Evolutionary conservation across 441 rosid species (phyloP), one percentile per base, ranked within the genome.

Genomic region (Breynia disticha): DNA sequence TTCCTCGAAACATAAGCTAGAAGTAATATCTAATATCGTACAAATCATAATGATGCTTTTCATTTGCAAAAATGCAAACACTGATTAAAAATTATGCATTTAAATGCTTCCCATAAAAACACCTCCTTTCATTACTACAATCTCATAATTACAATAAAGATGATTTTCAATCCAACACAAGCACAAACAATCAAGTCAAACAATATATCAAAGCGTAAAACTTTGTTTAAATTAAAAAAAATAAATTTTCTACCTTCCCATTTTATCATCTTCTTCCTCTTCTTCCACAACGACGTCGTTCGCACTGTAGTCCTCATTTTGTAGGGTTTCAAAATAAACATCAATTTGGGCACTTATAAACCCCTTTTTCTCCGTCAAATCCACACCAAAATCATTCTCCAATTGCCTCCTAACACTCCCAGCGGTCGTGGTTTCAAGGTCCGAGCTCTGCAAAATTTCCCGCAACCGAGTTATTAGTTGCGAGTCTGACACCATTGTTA

Each of bases 321-420:
- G 28, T 59, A 67, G 79, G 63, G 61, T 59, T 62, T 76, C 78
- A 17, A 81, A 72, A 64, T 68, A 82, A 41, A 71, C 49, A 63
- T 82, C 85, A 19, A 82, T 75, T 54, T 79, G 87, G 43, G 76
- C 84, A 55, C 87, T 62, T 24, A 81, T 68, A 60, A 81, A 78
- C 24, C 59, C 57, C 59, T 81, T 81, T 62, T 56, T 71, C 48
- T 74, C 80, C 43, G 80, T 70, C 63, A 81, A 79, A 64, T 79
- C 79, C 49, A 77, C 65, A 8, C 67, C 78, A 65, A 82, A 79
- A 64, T 82, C 88, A 39, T 64, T 64, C 74, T 82, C 88, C 60
- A 79, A 64, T 56, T 69, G 65, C 58, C 84, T 79, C 54, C 83
- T 76, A 38, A 76, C 76, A 47, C 61, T 72, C 9, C 77, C 75